phyloP scores from a whole-genome alignment of 352 stramenopile genomes.

The Pythium chondricola region DNA sequence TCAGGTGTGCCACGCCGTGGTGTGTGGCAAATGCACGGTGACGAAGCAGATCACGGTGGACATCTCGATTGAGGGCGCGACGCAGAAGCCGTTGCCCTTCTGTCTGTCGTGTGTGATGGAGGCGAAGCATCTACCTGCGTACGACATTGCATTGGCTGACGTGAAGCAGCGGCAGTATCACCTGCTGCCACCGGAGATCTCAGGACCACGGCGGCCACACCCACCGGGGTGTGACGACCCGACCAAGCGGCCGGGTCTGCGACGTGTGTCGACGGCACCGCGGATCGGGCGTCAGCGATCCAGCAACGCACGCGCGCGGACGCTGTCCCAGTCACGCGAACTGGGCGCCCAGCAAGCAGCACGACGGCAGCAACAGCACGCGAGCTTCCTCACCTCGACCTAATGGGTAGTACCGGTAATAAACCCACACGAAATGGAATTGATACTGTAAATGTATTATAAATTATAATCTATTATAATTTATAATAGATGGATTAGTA shows the following conservation, averaged over 20 bases:
- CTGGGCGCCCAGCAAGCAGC: not conserved
- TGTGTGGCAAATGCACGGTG: slow-evolving; percentile 37
- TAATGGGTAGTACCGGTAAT: too few relatives aligned
- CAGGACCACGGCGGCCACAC: not conserved
- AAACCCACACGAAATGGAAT: too few relatives aligned
- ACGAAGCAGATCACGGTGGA: slow-evolving; percentile 27
- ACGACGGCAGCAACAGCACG: not conserved
- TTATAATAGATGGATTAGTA: too few relatives aligned
- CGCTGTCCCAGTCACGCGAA: not conserved
- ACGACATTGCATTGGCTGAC: slow-evolving; percentile 10
- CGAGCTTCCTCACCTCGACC: too few relatives aligned
- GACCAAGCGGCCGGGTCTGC: not conserved
- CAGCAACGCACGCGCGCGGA: slow-evolving; percentile 5
- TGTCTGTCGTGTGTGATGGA: slow-evolving; percentile 31
- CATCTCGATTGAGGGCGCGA: slow-evolving; percentile 16
- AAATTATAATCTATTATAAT: too few relatives aligned
- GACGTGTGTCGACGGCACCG: slow-evolving; percentile 2
- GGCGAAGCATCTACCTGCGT: slow-evolving; percentile 15
- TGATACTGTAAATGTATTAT: too few relatives aligned
- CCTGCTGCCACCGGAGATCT: slow-evolving; percentile 5
- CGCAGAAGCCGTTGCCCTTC: slow-evolving; percentile 19
- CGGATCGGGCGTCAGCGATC: not conserved
- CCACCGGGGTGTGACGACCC: too few relatives aligned
- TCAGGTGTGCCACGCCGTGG: slow-evolving; percentile 11
- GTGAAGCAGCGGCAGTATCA: slow-evolving; percentile 12